Evolutionary conservation across 2,329 filamentous ascomycete species (phyloP).

Genomic region (Huntiella omanensis): DNA sequence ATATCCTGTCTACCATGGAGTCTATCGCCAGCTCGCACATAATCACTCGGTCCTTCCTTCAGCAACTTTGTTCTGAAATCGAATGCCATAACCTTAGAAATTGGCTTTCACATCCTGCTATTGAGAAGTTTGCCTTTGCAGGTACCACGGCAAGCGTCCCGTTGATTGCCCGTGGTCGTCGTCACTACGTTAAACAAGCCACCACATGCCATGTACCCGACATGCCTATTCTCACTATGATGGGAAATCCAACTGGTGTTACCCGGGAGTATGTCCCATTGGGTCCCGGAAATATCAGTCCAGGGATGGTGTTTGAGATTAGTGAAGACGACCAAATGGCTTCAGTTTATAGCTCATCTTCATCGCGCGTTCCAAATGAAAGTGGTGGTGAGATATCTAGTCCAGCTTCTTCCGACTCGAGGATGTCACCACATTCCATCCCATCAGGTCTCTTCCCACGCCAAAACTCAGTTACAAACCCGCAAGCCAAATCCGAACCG

Average conservation of each 20-base stretch:
- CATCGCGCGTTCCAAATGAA: conserved; percentile 4
- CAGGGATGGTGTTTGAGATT: conserved; percentile 4
- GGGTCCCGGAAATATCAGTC: neutral
- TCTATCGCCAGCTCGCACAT: conserved; percentile 53
- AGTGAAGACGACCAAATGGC: conserved; percentile 4
- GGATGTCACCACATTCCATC: conserved; percentile 7
- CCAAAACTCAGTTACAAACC: neutral
- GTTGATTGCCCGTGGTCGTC: conserved; percentile 20
- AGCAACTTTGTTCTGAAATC: conserved; percentile 69
- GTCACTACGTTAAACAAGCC: conserved; percentile 1
- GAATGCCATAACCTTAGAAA: conserved; percentile 29
- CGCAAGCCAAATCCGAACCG: neutral
- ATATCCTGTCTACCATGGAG: conserved; percentile 62
- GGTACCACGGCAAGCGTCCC: conserved; percentile 24
- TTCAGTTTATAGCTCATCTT: conserved; percentile 5
- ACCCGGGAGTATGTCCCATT: conserved; percentile 3
- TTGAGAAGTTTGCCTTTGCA: conserved; percentile 19
- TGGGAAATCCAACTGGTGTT: neutral
- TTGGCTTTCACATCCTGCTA: conserved; percentile 19
- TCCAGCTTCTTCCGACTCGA: conserved; percentile 8
- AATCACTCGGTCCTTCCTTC: conserved; percentile 67
- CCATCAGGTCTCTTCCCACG: neutral
- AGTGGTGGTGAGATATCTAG: conserved; percentile 7
- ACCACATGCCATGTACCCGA: neutral
- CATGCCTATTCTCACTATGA: neutral